Base-by-base conservation (phyloP, 192 early-diverging fungal species). In the Coemansia sp. region DNA sequence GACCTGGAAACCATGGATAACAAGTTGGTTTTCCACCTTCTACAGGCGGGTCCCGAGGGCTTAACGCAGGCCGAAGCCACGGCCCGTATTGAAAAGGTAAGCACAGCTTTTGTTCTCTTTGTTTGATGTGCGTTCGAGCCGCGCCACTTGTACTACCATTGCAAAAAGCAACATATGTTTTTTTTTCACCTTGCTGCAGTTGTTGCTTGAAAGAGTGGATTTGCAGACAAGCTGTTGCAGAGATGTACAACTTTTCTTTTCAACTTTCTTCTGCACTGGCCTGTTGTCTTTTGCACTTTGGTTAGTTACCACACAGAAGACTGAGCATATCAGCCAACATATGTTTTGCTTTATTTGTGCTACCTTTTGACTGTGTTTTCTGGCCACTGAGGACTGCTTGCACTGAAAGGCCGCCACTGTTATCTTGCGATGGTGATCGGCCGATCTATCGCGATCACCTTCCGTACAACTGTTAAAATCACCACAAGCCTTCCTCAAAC, bases 1-100 rank as follows among this genome's bases (percentile, higher is more conserved):
- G 89, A 91, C 68, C 82, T 91, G 58, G 88, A 88, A 50, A 91
- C 89, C 54, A 89, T 91, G 89, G 88, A 89, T 63, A 88, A 87
- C 61, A 85, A 80, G 46, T 84, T 88, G 67, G 87, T 91, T 10
- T 89, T 87, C 78, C 84, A 85, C 62, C 74, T 91, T 23, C 76
- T 91, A 24, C 87, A 88, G 86, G 87, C 85, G 62, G 74, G 79
- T 51, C 79, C 86, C 52, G 75, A 76, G 69, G 89, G 89, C 67
- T 70, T 91, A 63, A 87, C 87, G 50, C 76, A 84, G 29, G 66
- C 74, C 53, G 89, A 91, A 59, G 89, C 88, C 51, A 75, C 76
- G 19, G 57, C 84, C 33, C 89, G 89, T 66, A 52, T 89, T 51
- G 80, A 78, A 62, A 86, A 87, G 78, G 78, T 80, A 80, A 75